Base-by-base conservation (phyloP, 495 filamentous ascomycete species). In the Melanomma pulvis-pyrius region DNA sequence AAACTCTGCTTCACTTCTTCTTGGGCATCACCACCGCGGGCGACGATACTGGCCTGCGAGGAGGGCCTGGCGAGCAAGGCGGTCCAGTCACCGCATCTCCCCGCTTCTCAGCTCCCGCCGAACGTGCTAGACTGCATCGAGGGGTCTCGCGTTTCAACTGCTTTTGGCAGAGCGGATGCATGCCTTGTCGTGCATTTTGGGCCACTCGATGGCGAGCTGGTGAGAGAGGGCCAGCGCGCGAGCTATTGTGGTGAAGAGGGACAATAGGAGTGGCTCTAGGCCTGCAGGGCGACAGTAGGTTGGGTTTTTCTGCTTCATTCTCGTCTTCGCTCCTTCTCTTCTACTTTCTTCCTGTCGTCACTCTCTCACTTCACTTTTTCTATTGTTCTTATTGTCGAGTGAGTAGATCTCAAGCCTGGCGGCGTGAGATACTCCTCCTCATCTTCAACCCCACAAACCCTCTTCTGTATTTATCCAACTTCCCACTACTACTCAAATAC, bases 371-470 rank as follows among this genome's bases (percentile, higher is more conserved):
- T 47, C 39, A 44, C 48, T 25, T 60, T 34, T 22, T 64, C 55
- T 63, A 71, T 74, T 71, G 64, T 52, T 62, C 36, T 36, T 65
- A 54, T 68, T 71, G 61, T 70, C 61, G 61, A 66, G 58, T 32
- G 41, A 54, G 55, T 13, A 61, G 52, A 51, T 53, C 54, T 61
- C 47, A 53, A 44, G 69, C 67, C 69, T 63, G 55, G 28, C 62
- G 72, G 72, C 72, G 61, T 54, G 34, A 62, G 63, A 70, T 46
- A 58, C 44, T 36, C 25, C 41, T 53, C 50, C 55, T 52, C 21
- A 44, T 28, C 15, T 36, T 67, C 46, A 25, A n/a, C n/a, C n/a
- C n/a, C n/a, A n/a, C n/a, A n/a, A n/a, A n/a, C n/a, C n/a, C n/a
- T 59, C 59, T 26, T 34, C 56, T 56, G 30, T 50, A 49, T 59